Base-by-base conservation (phyloP, 495 filamentous ascomycete species). In the Oleoguttula mirabilis region DNA sequence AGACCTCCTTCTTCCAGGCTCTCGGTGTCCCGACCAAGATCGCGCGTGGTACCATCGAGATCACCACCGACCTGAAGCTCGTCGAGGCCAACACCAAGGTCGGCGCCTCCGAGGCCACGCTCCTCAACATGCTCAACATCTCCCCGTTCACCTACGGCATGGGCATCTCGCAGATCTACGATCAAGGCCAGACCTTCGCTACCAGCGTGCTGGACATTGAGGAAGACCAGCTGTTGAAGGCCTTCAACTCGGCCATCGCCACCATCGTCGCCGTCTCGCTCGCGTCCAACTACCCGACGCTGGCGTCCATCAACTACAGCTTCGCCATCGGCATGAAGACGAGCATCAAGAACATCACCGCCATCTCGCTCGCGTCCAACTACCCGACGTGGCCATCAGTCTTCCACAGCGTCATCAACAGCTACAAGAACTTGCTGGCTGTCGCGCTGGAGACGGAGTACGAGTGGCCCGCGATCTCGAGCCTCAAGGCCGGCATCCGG, bases 1-100 rank as follows among this genome's bases (percentile, higher is more conserved):
- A 99, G 81, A 99, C 90, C 56, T 94, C 90, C 56, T 99, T 99
- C 87, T 99, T 99, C 86, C 90, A 99, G 77, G 90, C 90, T 61
- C 92, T 99, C 65, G 90, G 90, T 83, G 85, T 99, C 67, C 90
- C 90, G 63, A 99, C 90, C 73, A 99, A 99, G 83, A 99, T 99
- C 70, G 90, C 90, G 59, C 92, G 90, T 93, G 90, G 90, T 87
- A 99, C 90, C 72, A 96, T 99, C 65, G 90, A 99, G 88, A 99
- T 99, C 66, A 94, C 87, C 41, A 77, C 80, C 57, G 90, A 99
- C 60, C 72, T 99, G 60, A 96, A 94, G 82, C 80, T 99, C 58
- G 81, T 95, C 68, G 85, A 94, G 71, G 78, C 84, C 48, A 80
- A 80, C 43, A 70, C 28, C 72, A 94, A 94, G 73, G 90, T 99